phyloP scores from a whole-genome alignment of 1,139 yeast genomes.

The Scheffersomyces insectosa region DNA sequence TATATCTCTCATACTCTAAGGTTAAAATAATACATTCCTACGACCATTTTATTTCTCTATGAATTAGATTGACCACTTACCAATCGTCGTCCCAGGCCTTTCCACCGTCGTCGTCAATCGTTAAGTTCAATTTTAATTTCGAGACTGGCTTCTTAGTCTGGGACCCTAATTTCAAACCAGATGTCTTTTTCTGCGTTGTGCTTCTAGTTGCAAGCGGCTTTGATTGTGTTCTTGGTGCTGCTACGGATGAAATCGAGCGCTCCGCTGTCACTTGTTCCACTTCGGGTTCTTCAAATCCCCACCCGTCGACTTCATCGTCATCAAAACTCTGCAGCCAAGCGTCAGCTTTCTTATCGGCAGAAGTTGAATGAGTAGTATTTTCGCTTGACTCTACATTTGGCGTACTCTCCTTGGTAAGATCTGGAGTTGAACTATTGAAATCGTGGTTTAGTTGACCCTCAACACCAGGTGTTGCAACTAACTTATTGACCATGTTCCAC shows the following conservation, averaged over 20 bases:
- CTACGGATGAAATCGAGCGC: not conserved
- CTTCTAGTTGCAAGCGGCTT: constrained; percentile 12
- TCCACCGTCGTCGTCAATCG: constrained; percentile 46
- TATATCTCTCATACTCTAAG: not conserved
- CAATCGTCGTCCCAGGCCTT: constrained; percentile 52
- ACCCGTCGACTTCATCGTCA: constrained; percentile 25
- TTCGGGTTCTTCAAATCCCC: constrained; percentile 28
- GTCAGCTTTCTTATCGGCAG: constrained; percentile 9
- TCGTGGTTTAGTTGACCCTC: constrained; percentile 39
- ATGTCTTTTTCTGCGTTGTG: constrained; percentile 21
- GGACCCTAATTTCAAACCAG: constrained; percentile 33
- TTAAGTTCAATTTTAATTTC: constrained; percentile 39
- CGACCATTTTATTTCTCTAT: not conserved
- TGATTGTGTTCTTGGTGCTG: constrained; percentile 6
- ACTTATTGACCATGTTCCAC: constrained; percentile 41
- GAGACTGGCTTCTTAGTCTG: constrained; percentile 22
- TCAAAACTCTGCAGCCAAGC: constrained; percentile 8
- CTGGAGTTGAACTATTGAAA: constrained; percentile 44
- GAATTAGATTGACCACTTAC: constrained; percentile 7
- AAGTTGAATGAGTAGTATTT: constrained; percentile 8
- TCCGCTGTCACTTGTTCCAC: not conserved
- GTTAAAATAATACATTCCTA: not conserved
- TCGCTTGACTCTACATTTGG: constrained; percentile 16
- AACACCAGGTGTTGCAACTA: constrained; percentile 31
- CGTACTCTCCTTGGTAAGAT: constrained; percentile 29